Base-by-base conservation (phyloP, 257 asterid genomes). In the Solanum peruvianum region DNA sequence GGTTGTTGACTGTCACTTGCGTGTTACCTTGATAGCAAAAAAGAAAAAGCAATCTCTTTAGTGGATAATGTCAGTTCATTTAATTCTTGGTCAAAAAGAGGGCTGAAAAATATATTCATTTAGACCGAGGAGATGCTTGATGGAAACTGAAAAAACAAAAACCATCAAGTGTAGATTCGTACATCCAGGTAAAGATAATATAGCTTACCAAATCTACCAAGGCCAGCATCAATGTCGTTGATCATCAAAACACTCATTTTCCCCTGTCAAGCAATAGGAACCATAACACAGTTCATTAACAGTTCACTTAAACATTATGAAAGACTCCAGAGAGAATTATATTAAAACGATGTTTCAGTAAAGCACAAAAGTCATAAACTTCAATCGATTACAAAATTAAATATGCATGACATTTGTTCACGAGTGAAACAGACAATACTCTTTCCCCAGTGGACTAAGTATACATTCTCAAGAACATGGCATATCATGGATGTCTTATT, bases 181-280 rank as follows among this genome's bases (percentile, higher is more conserved):
- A 29, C 44, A 11, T 47, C 67, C 29, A 62, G 62, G 75, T 52
- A 49, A 88, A 87, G 21, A 66, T 49, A 35, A 41, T 83, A 66
- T 73, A 82, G 90, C 98, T 91, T 90, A 96, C 99, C 98, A 87
- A 93, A 96, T 95, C 98, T 94, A 87, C 99, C 99, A 85, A 96
- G 93, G 86, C 99, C 99, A 70, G 99, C 99, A 89, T 96, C 99
- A 89, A 96, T 93, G 88, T 96, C 99, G 86, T 96, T 96, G 92
- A 96, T 91, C 98, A 96, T 91, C 95, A 96, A 92, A 90, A 98
- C 94, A 90, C 99, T 96, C 98, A 96, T 91, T 86, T 96, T 96
- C 49, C 99, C 99, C 99, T 96, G 95, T 49, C 84, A 87, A 77
- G 64, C 31, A 85, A 62, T 88, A 85, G 67, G 71, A 89, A 87